phyloP scores from a whole-genome alignment of 345 rosid species.

The Turnera subulata region DNA sequence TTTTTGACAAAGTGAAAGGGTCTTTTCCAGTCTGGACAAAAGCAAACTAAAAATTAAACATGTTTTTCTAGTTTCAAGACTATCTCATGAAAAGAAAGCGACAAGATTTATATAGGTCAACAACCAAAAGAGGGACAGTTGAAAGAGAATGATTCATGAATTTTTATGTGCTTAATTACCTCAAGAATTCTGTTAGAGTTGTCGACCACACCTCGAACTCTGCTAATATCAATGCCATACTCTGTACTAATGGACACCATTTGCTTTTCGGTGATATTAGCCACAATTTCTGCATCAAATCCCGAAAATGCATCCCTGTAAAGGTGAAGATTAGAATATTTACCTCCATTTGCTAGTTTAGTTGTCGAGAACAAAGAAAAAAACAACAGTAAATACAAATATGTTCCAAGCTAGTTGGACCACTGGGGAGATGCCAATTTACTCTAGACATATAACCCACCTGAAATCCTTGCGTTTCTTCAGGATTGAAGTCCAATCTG shows the following conservation, averaged over 20 bases:
- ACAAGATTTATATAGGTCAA: not conserved
- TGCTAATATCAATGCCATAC: slow-evolving; percentile 43
- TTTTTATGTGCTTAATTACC: slow-evolving; percentile 26
- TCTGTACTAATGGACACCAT: slow-evolving; percentile 39
- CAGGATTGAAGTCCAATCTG: slow-evolving; percentile 64
- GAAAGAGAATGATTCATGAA: too few relatives aligned
- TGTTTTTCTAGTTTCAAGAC: too few relatives aligned
- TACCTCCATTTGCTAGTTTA: not conserved
- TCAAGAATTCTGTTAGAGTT: slow-evolving; percentile 50
- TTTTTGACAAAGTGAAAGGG: too few relatives aligned
- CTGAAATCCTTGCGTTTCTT: slow-evolving; percentile 52
- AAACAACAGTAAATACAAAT: not conserved
- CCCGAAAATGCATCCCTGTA: slow-evolving; percentile 54
- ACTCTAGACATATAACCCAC: slow-evolving; percentile 6
- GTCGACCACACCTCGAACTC: slow-evolving; percentile 56
- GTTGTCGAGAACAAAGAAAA: not conserved
- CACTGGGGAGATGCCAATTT: not conserved
- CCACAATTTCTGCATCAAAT: slow-evolving; percentile 46
- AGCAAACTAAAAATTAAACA: too few relatives aligned
- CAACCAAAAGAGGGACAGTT: not conserved
- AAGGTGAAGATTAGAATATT: not conserved
- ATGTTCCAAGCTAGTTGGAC: not conserved
- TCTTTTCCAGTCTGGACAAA: too few relatives aligned
- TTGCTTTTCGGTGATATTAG: slow-evolving; percentile 43
- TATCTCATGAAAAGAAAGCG: not conserved